A percentile compares a stretch with the other conserved stretches of the same genome.
These are phyloP conservation scores for Babesia caballi DNA, from an alignment of 169 alveolate genomes.

Conservation along the genomic window DNA sequence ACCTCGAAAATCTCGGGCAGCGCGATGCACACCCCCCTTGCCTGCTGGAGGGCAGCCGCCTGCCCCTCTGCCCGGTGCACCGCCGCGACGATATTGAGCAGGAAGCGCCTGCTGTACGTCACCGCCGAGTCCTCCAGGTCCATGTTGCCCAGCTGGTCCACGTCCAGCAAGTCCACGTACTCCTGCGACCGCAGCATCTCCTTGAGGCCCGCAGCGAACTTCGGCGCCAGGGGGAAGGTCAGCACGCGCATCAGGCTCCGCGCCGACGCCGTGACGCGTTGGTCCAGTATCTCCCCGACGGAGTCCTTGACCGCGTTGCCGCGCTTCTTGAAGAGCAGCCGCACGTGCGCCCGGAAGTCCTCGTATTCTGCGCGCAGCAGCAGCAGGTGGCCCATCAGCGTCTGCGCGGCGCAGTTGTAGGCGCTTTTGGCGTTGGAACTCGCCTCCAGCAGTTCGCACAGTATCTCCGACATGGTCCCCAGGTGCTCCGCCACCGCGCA, in stretches of 20 bases:
- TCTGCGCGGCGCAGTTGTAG: constrained; percentile 19
- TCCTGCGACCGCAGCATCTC: constrained; percentile 9
- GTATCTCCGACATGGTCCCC: neutral
- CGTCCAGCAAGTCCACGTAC: constrained; percentile 15
- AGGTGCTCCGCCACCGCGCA: neutral
- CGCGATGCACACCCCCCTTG: constrained; percentile 2
- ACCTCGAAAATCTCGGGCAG: constrained; percentile 6
- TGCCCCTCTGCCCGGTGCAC: constrained; percentile 14
- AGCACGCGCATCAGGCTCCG: neutral
- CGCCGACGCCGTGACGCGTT: neutral
- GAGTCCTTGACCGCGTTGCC: neutral
- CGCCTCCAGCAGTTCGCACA: constrained; percentile 1
- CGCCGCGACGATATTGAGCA: constrained; percentile 1
- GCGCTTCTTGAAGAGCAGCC: neutral
- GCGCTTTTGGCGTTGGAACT: constrained; percentile 19
- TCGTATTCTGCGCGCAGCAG: neutral
- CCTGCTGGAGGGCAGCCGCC: neutral
- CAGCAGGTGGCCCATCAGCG: neutral
- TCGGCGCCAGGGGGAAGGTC: constrained; percentile 1
- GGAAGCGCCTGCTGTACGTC: constrained; percentile 20
- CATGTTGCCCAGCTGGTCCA: constrained; percentile 29
- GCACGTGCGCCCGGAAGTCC: neutral
- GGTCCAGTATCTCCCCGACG: neutral
- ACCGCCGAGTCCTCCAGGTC: constrained; percentile 36
- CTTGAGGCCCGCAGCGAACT: constrained; percentile 2